phyloP scores from a whole-genome alignment of 129 eudicot species.

The Dittrichia graveolens region DNA sequence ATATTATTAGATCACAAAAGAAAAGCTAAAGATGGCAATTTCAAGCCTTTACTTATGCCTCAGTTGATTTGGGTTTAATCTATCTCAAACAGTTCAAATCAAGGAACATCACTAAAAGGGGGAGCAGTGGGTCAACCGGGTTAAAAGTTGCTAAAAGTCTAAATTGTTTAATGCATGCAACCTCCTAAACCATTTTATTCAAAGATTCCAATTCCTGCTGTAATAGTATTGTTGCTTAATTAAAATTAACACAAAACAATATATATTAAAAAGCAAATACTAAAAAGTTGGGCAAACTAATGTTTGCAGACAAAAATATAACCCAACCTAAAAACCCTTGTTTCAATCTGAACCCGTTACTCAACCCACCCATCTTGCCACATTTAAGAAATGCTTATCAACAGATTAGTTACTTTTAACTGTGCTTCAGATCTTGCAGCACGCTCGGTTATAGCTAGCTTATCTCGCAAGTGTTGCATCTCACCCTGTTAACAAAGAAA shows the following conservation, averaged over 20 bases:
- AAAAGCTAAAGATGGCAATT: constrained; percentile 10
- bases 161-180: background rate
- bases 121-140: background rate
- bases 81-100: background rate
- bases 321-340: background rate
- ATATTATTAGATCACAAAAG: background rate
- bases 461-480: constrained; percentile 84
- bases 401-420: constrained; percentile 52
- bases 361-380: background rate
- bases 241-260: background rate
- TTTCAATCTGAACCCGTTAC: background rate
- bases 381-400: constrained; percentile 1
- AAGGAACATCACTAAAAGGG: background rate
- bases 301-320: background rate
- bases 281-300: background rate
- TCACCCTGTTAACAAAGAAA: constrained; percentile 63
- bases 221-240: background rate
- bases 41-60: background rate
- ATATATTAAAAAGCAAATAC: background rate
- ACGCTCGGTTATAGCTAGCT: constrained; percentile 70
- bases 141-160: background rate
- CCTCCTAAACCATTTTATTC: background rate
- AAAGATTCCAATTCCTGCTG: background rate
- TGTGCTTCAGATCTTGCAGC: constrained; percentile 91
- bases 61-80: background rate